These are phyloP conservation scores for Pythium phragmiticola DNA, from an alignment of 352 stramenopile genomes.

Conservation along the genomic window DNA sequence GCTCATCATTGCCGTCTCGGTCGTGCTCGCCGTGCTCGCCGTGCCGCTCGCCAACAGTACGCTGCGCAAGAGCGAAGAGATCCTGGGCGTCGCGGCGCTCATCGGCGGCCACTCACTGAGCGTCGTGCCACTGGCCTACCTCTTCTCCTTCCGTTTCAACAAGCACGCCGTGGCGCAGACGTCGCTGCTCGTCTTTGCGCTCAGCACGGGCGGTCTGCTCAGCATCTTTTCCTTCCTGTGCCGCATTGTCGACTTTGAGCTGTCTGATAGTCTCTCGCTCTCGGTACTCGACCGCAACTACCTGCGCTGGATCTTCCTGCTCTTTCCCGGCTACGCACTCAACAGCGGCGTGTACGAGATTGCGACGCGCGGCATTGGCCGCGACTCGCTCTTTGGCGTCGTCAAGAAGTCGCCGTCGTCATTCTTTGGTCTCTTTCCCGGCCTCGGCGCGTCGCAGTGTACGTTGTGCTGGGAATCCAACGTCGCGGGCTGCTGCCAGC, in stretches of 20 bases:
- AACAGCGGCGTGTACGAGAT: constrained; percentile 74
- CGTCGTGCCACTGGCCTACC: constrained; percentile 62
- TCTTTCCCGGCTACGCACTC: constrained; percentile 68
- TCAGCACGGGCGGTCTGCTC: constrained; percentile 57
- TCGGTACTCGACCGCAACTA: constrained; percentile 68
- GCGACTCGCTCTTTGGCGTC: constrained; percentile 40
- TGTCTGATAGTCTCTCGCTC: constrained; percentile 33
- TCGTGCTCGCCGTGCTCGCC: constrained; percentile 28
- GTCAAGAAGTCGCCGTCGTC: constrained; percentile 30
- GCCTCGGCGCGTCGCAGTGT: constrained; percentile 47
- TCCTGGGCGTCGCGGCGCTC: constrained; percentile 39
- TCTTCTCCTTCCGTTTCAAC: constrained; percentile 57
- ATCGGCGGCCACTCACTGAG: constrained; percentile 42
- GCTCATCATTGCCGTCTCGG: constrained; percentile 29
- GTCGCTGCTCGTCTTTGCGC: constrained; percentile 54
- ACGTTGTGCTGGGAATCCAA: constrained; percentile 52
- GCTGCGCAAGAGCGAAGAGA: constrained; percentile 23
- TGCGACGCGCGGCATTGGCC: constrained; percentile 61
- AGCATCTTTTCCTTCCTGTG: constrained; percentile 81
- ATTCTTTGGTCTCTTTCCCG: constrained; percentile 56
- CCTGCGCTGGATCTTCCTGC: constrained; percentile 68
- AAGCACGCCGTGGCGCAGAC: constrained; percentile 63
- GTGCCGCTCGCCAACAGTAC: constrained; percentile 35
- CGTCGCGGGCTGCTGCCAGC: constrained; percentile 41
- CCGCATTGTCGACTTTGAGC: constrained; percentile 53